These are phyloP conservation scores for Xylaria nigripes DNA, from an alignment of 495 filamentous ascomycete species.

Conservation along the genomic window DNA sequence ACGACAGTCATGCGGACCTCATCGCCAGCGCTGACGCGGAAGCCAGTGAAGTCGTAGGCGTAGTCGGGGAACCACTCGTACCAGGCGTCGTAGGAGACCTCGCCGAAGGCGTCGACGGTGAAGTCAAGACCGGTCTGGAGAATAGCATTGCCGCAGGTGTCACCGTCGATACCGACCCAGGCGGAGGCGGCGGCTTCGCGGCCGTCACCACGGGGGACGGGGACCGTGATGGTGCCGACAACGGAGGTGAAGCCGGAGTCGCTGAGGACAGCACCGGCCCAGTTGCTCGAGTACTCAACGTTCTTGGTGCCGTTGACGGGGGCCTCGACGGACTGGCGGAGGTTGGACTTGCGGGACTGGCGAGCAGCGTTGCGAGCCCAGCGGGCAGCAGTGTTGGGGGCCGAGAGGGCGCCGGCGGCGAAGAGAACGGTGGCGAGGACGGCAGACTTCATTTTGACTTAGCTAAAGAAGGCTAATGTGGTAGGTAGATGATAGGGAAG, in stretches of 20 bases:
- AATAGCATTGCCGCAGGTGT: conserved; percentile 50
- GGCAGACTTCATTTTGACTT: conserved; percentile 8
- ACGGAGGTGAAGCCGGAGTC: conserved; percentile 45
- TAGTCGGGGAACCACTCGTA: conserved; percentile 56
- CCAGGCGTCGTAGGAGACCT: conserved; percentile 48
- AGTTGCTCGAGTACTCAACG: conserved; percentile 49
- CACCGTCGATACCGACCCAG: conserved; percentile 57
- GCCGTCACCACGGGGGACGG: conserved; percentile 36
- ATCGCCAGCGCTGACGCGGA: conserved; percentile 47
- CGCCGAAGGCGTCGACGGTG: conserved; percentile 28
- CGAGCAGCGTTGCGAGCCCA: conserved; percentile 5
- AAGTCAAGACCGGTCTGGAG: conserved; percentile 57
- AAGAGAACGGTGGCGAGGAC: conserved; percentile 6
- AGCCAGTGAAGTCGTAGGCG: conserved; percentile 45
- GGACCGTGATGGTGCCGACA: conserved; percentile 49
- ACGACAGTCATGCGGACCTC: conserved; percentile 36
- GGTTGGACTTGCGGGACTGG: neutral
- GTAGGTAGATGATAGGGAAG: neutral
- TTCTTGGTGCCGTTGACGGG: conserved; percentile 19
- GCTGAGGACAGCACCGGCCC: conserved; percentile 50
- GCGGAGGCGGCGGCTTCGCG: conserved; percentile 42
- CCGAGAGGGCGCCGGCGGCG: conserved; percentile 3
- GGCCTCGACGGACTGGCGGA: conserved; percentile 1
- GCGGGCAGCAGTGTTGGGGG: conserved; percentile 10
- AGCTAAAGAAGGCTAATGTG: neutral